phyloP scores from a whole-genome alignment of 345 rosid genomes.

The Acer yangbiense region DNA sequence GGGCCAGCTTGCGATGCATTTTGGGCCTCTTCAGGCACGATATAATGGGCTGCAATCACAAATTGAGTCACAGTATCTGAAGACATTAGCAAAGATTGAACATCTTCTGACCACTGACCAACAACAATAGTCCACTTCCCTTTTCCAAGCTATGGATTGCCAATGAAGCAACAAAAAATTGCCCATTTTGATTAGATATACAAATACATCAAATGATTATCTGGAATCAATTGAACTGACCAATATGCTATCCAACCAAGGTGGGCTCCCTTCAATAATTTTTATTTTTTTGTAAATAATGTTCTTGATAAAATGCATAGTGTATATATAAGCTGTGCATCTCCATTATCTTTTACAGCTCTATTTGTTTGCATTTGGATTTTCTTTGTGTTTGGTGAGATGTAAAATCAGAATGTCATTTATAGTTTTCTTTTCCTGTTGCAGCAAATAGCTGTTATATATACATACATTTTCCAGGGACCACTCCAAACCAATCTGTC shows the following conservation, averaged over 20 bases:
- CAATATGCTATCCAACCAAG: neutral
- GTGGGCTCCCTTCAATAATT: neutral
- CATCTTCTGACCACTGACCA: too few relatives aligned
- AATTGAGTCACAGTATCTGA: too few relatives aligned
- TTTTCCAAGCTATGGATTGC: neutral
- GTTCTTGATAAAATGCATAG: neutral
- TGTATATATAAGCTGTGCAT: neutral
- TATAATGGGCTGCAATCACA: too few relatives aligned
- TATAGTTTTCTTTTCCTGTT: neutral
- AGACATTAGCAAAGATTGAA: too few relatives aligned
- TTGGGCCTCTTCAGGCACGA: neutral
- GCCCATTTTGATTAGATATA: neutral
- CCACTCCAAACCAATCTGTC: constrained; percentile 11
- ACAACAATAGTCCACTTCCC: too few relatives aligned
- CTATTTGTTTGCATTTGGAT: constrained; percentile 5
- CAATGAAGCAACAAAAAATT: neutral
- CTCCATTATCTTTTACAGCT: neutral
- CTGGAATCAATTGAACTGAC: neutral
- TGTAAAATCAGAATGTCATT: constrained; percentile 10
- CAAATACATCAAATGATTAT: neutral
- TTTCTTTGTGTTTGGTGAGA: constrained; percentile 1
- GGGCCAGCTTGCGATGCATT: neutral
- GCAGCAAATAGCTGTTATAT: neutral
- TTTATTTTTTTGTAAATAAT: neutral
- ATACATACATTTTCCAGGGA: neutral